Conservation (phyloP, 352 stramenopile genomes). For the Globisporangium lucens region DNA sequence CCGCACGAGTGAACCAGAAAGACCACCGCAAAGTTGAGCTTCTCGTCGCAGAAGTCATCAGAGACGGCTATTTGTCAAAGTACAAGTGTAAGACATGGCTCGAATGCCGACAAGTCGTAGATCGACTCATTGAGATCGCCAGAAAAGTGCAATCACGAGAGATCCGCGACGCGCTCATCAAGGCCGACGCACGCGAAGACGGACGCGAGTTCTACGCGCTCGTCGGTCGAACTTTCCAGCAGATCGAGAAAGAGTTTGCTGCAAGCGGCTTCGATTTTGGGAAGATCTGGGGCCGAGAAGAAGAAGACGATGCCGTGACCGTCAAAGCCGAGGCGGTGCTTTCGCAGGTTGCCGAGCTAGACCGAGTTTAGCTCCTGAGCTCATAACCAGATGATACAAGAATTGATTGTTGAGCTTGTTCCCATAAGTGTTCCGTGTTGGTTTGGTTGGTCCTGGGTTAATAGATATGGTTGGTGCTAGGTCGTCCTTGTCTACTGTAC, state of each 20-base stretch:
- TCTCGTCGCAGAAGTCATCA: not conserved
- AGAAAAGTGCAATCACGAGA: not conserved
- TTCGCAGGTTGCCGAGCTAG: not conserved
- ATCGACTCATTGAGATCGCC: not conserved
- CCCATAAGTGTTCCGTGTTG: not conserved
- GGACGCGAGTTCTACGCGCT: not conserved
- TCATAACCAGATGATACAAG: not conserved
- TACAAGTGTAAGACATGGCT: not conserved
- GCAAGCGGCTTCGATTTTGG: not conserved
- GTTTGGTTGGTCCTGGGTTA: not conserved
- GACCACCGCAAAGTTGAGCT: not conserved
- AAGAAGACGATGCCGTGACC: not conserved
- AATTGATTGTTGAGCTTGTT: not conserved
- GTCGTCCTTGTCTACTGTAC: not conserved
- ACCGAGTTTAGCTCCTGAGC: too few relatives aligned
- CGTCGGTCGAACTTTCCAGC: not conserved
- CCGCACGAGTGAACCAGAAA: not conserved
- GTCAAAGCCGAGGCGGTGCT: not conserved
- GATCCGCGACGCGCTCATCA: not conserved
- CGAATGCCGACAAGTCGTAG: not conserved
- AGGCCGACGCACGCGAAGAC: not conserved
- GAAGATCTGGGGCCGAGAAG: not conserved
- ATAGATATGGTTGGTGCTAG: constrained; percentile 10
- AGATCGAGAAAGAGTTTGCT: not conserved
- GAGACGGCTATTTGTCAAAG: not conserved